Evolutionary conservation across 257 asterid genomes (phyloP).

Genomic region (Fraxinus excelsior): DNA sequence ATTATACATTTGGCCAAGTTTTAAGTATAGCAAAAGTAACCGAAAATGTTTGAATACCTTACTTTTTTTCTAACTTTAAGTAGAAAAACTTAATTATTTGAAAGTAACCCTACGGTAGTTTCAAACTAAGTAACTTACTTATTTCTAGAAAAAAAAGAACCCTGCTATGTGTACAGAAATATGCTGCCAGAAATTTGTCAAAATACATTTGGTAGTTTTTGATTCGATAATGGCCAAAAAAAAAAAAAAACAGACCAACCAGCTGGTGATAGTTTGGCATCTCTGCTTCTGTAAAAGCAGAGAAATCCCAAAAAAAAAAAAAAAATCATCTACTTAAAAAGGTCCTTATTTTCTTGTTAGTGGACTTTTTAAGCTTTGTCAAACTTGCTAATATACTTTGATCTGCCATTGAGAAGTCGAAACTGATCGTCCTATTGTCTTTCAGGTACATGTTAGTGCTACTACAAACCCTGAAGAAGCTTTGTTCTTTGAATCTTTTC

Average conservation of each 20-base stretch:
- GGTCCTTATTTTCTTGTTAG: not conserved
- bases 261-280: no score
- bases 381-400: not conserved
- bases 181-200: no score
- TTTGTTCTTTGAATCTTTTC: conserved; percentile 87
- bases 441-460: conserved; percentile 76
- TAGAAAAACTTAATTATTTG: no score
- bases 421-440: conserved; percentile 10
- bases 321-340: not conserved
- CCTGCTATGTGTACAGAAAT: no score
- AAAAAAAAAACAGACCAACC: no score
- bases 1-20: not conserved
- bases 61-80: no score
- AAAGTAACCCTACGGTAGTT: not conserved
- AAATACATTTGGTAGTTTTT: no score
- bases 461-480: conserved; percentile 87
- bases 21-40: not conserved
- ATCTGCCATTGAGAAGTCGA: not conserved
- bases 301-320: no score
- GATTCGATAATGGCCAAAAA: no score
- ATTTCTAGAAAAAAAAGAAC: no score
- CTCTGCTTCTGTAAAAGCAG: no score
- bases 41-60: not conserved
- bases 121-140: not conserved
- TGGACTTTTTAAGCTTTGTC: not conserved